Evolutionary conservation across 2,329 filamentous ascomycete genomes (phyloP).

Genomic region (Colletotrichum tanaceti): DNA sequence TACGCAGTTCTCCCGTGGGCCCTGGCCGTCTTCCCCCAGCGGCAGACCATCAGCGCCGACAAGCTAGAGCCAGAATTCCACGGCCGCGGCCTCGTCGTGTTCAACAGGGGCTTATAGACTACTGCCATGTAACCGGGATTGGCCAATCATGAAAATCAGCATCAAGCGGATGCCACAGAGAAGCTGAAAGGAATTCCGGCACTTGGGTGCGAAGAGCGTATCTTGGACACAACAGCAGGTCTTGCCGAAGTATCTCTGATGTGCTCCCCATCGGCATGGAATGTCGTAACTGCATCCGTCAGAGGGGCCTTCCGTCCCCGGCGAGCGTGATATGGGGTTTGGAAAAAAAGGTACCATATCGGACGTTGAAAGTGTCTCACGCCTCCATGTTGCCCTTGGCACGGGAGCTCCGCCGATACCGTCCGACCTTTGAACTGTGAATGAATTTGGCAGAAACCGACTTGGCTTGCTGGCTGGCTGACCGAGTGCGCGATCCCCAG

Average conservation of each 20-base stretch:
- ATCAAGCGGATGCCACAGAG: conserved; percentile 2
- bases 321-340: conserved; percentile 19
- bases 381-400: conserved; percentile 23
- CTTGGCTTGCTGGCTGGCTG: not conserved
- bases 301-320: conserved; percentile 12
- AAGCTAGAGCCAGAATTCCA: conserved; percentile 89
- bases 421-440: conserved; percentile 9
- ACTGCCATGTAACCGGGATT: not conserved
- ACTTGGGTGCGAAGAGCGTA: conserved; percentile 3
- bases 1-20: conserved; percentile 91
- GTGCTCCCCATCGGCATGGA: not conserved
- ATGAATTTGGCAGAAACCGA: not conserved
- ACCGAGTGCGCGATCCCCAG: not conserved
- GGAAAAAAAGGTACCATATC: conserved; percentile 33
- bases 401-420: conserved; percentile 15
- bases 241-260: conserved; percentile 15
- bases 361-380: conserved; percentile 34
- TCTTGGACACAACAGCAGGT: conserved; percentile 6
- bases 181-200: not conserved
- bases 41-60: conserved; percentile 81
- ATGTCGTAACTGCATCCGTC: conserved; percentile 12
- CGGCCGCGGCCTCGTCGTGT: conserved; percentile 86
- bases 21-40: conserved; percentile 90
- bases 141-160: conserved; percentile 9
- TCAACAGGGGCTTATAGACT: conserved; percentile 87